These are phyloP conservation scores for Fusarium devonianum DNA, from an alignment of 2,329 filamentous ascomycete genomes.

Conservation along the genomic window DNA sequence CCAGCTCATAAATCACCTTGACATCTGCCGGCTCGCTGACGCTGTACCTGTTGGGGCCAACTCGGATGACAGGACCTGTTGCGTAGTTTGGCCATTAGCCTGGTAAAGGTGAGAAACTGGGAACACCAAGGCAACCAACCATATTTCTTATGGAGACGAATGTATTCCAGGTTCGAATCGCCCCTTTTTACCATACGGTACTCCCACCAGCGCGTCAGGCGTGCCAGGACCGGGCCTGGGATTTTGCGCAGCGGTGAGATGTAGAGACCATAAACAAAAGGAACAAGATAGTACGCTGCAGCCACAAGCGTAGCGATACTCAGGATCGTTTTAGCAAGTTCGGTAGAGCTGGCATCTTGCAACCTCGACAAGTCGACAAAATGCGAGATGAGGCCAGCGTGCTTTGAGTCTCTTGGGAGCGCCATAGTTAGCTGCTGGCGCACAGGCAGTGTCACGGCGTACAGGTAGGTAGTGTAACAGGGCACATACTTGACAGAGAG, in stretches of 20 bases:
- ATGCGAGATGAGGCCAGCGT: too few species aligned
- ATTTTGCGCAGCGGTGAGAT: conserved; percentile 3
- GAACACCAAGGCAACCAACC: too few species aligned
- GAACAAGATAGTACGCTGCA: conserved; percentile 5
- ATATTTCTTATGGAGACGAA: conserved; percentile 8
- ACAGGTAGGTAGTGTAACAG: too few species aligned
- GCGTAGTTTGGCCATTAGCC: conserved; percentile 14
- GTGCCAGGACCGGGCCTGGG: conserved; percentile 5
- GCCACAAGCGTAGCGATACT: too few species aligned
- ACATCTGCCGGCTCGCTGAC: conserved; percentile 8
- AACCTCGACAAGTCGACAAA: too few species aligned
- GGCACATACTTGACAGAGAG: too few species aligned
- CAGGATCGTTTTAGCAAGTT: too few species aligned
- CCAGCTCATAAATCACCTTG: conserved; percentile 14
- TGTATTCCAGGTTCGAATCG: conserved; percentile 7
- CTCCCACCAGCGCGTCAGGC: conserved; percentile 4
- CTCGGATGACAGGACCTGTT: conserved; percentile 13
- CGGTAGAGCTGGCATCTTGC: too few species aligned
- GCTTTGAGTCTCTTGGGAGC: too few species aligned
- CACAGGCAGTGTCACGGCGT: too few species aligned
- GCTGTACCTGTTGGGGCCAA: conserved; percentile 13
- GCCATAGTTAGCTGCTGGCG: too few species aligned
- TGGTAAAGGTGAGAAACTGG: too few species aligned
- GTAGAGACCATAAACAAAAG: not conserved
- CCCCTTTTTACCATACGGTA: conserved; percentile 2